These are phyloP conservation scores for Wickerhamiella sergipiensis DNA, from an alignment of 805 yeast genomes.

Conservation along the genomic window DNA sequence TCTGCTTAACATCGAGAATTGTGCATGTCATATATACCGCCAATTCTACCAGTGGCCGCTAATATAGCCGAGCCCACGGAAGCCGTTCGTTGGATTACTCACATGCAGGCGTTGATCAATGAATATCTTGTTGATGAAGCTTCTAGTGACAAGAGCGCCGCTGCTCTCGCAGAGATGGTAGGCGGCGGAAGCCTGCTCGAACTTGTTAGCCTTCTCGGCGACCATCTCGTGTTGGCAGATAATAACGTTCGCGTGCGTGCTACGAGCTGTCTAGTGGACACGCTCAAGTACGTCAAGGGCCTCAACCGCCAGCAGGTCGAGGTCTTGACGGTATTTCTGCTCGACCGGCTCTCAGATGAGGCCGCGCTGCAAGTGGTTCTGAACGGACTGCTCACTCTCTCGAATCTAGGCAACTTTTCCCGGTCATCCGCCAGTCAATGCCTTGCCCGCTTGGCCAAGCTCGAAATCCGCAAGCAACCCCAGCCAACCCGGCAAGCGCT, in stretches of 20 bases:
- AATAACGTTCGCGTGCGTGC: constrained; percentile 35
- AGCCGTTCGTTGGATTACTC: neutral
- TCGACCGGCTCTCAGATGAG: constrained; percentile 55
- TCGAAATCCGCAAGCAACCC: constrained; percentile 22
- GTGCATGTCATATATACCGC: neutral
- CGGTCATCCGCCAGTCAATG: constrained; percentile 22
- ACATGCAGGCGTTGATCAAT: constrained; percentile 16
- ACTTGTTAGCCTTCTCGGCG: constrained; percentile 47
- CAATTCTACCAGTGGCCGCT: neutral
- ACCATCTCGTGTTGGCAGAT: constrained; percentile 46
- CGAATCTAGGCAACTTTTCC: constrained; percentile 36
- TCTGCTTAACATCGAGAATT: neutral
- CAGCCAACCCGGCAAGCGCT: constrained; percentile 37
- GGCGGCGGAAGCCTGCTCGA: constrained; percentile 6
- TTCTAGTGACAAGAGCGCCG: neutral
- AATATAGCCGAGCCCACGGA: neutral
- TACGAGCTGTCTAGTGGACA: constrained; percentile 30
- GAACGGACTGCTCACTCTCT: constrained; percentile 39
- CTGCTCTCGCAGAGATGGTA: constrained; percentile 2
- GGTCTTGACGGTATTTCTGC: constrained; percentile 36
- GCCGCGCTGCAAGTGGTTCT: constrained; percentile 39
- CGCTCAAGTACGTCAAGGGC: constrained; percentile 23
- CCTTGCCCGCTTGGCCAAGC: constrained; percentile 18
- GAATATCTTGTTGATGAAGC: constrained; percentile 16
- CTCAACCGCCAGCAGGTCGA: constrained; percentile 26